Percentiles rank a stretch among this genome's conserved stretches.
These are phyloP conservation scores for Aspergillus fructus DNA, from an alignment of 2,329 filamentous ascomycete genomes.

Conservation along the genomic window DNA sequence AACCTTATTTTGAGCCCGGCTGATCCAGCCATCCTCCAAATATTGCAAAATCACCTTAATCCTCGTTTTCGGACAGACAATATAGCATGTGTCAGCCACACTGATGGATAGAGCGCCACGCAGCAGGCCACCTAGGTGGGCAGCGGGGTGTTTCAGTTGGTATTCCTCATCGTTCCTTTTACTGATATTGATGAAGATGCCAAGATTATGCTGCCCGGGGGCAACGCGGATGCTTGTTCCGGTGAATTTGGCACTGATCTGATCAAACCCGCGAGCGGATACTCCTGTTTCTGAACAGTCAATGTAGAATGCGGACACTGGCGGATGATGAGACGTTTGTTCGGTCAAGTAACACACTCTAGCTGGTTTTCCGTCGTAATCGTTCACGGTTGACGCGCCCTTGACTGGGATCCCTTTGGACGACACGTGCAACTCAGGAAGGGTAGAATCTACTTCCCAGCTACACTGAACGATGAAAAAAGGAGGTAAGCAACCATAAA, in stretches of 20 bases:
- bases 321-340: constrained; percentile 96
- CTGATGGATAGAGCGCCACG: constrained; percentile 85
- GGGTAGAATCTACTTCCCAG: constrained; percentile 85
- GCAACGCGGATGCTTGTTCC: constrained; percentile 90
- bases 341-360: constrained; percentile 93
- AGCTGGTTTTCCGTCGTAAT: constrained; percentile 52
- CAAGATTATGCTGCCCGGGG: constrained; percentile 88
- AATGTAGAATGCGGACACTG: constrained; percentile 92
- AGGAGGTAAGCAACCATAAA: background rate
- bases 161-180: constrained; percentile 84
- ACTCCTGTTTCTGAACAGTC: constrained; percentile 90
- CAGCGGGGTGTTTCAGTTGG: constrained; percentile 91
- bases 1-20: constrained; percentile 85
- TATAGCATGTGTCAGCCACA: constrained; percentile 83
- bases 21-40: constrained; percentile 90
- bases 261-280: constrained; percentile 85
- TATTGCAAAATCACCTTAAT: constrained; percentile 93
- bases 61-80: constrained; percentile 85
- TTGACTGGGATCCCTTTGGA: constrained; percentile 33
- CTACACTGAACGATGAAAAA: constrained; percentile 64
- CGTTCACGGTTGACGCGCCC: constrained; percentile 32
- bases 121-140: constrained; percentile 83
- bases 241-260: constrained; percentile 96
- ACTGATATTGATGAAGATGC: constrained; percentile 88
- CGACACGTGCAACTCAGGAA: constrained; percentile 58